Evolutionary conservation across 1,284 basidiomycete species (phyloP), one percentile per base, ranked within the genome.

Genomic region (Naganishia sp.): DNA sequence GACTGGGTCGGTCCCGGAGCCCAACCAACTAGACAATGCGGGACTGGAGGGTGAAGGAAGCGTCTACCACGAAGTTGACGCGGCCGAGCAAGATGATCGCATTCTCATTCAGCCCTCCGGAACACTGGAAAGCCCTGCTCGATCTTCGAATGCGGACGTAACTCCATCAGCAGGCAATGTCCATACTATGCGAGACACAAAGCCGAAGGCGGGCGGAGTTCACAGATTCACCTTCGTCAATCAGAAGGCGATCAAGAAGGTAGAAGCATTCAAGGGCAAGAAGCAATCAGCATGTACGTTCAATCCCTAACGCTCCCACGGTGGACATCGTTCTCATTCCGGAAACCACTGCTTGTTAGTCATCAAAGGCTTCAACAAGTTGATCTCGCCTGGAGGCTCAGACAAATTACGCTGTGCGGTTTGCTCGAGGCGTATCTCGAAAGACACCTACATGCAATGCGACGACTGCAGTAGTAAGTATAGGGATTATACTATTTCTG

Each of bases 201-300:
- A 15, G 9, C 32, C 17, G 7, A 39, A 10, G 11, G 13, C 21
- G 41, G 47, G 41, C 32, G 47, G 58, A 28, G 41, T 61, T 42
- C 92, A 94, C 77, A 86, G 92, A 28, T 94, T 94, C 80, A 89
- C 92, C 11, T 81, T 94, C 42, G 84, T 93, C 70, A 90, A 61
- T n/a, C 58, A 89, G 75, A 73, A 72, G 61, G 71, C 72, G 32
- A 67, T 68, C n/a, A 65, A 69, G 88, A 90, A 45, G 86, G 87
- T 23, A 82, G 83, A 56, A 87, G 87, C 77, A 84, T 77, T 80
- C 47, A 81, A 72, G 60, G 71, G 70, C 50, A 67, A 70, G 13
- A 46, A 70, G 3, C 68, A 69, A 13, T 74, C 74, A 10, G 69
- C 69, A 17, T 73, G 74, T 76, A 65, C 68, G 75, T 72, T 7